Evolutionary conservation across 345 rosid species (phyloP).

Genomic region (Eucalyptus lansdowneana): DNA sequence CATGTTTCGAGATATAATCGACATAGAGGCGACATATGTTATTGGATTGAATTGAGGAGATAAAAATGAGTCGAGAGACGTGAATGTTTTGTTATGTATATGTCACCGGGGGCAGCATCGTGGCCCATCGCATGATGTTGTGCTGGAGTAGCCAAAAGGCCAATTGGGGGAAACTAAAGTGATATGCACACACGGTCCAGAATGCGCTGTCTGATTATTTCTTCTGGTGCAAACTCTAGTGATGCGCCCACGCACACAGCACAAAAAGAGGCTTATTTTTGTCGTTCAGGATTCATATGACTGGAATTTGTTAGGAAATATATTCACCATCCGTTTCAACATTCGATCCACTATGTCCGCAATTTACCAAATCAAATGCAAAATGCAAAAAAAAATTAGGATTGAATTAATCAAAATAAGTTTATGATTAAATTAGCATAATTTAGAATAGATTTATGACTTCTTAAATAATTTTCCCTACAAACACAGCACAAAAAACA

Average conservation of each 20-base stretch:
- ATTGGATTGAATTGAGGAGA: background rate
- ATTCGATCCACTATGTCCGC: background rate
- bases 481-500: background rate
- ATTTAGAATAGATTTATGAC: too few relatives aligned
- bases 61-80: too few relatives aligned
- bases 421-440: too few relatives aligned
- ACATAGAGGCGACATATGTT: background rate
- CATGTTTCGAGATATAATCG: background rate
- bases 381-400: too few relatives aligned
- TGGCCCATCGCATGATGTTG: background rate
- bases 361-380: background rate
- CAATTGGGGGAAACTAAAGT: background rate
- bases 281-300: background rate
- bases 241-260: background rate
- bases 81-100: background rate
- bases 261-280: background rate
- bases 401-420: too few relatives aligned
- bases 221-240: background rate
- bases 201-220: background rate
- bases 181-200: background rate
- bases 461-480: too few relatives aligned
- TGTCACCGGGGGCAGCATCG: background rate
- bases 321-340: background rate
- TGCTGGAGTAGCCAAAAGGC: background rate
- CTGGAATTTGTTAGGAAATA: background rate